Evolutionary conservation across 176 grass and related monocot genomes (phyloP), one percentile per base, ranked within the genome.

Genomic region (Dendrocalamus sinicus): DNA sequence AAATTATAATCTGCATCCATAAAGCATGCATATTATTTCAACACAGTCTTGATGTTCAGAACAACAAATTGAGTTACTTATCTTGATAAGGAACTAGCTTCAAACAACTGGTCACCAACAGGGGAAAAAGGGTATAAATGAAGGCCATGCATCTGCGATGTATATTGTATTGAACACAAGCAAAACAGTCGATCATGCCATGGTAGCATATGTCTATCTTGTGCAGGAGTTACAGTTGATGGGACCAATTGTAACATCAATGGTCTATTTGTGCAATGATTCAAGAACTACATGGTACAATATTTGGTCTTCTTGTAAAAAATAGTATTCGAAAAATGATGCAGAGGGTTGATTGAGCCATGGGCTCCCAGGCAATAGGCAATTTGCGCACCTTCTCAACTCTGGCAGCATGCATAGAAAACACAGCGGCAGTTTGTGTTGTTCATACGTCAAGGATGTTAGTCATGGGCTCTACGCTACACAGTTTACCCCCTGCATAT

Each of bases 1-100:
- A 97, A 86, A 72, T 85, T 91, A 97, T 77, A 91, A 97, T 90
- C 95, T 97, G 91, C 83, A 79, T 37, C 81, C 76, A 85, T 7
- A 72, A 55, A 84, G 32, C 73, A 83, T 77, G 28, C 55, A 74
- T 64, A 67, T 82, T 78, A 89, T 30, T 81, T 68, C 12, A 81
- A 55, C 45, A 46, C 45, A 12, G 22, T 39, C 44, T 71, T 74
- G 53, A 81, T 68, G 53, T 67, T 28, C 40, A 87, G 52, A 24
- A 66, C 24, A 81, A 48, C 4, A 23, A 23, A 22, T 30, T 63
- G 9, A 63, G 53, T 69, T 70, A 40, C 47, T 35, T 52, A 52
- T 35, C 19, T 44, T 72, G 44, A 12, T 57, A 54, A 28, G 1
- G 35, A 65, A 79, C 17, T 40, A 51, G n/a, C 84, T 79, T 67